Evolutionary conservation across 305 asterid species (phyloP).

Genomic region (Solanum hybrid): DNA sequence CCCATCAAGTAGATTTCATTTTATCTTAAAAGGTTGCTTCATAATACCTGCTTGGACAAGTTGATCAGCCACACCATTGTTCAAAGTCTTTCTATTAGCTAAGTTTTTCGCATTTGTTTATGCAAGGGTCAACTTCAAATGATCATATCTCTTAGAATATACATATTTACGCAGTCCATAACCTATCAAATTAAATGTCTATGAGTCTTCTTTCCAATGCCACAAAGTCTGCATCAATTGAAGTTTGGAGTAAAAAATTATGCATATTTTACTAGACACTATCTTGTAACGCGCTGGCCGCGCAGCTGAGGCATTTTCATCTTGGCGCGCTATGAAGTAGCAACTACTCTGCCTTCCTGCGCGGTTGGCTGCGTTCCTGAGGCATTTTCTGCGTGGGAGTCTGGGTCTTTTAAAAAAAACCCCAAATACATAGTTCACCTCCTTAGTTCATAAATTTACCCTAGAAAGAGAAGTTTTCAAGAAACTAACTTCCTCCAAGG

Average conservation of each 20-base stretch:
- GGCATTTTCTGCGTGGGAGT: neutral
- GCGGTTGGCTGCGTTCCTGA: neutral
- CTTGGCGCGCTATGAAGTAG: neutral
- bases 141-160: neutral
- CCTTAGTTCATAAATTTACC: too few species aligned
- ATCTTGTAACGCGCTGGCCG: too few species aligned
- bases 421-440: too few species aligned
- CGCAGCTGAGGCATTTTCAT: too few species aligned
- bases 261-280: neutral
- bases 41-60: too few species aligned
- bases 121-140: neutral
- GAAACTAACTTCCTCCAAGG: too few species aligned
- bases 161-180: too few species aligned
- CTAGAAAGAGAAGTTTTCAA: too few species aligned
- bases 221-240: neutral
- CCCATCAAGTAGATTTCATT: too few species aligned
- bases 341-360: neutral
- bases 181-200: neutral
- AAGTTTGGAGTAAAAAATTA: neutral
- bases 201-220: neutral
- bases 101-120: neutral
- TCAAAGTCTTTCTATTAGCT: neutral
- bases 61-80: too few species aligned
- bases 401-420: too few species aligned
- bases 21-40: too few species aligned